phyloP scores from a whole-genome alignment of 148 eudicot species.

The Suaeda aralocaspica region DNA sequence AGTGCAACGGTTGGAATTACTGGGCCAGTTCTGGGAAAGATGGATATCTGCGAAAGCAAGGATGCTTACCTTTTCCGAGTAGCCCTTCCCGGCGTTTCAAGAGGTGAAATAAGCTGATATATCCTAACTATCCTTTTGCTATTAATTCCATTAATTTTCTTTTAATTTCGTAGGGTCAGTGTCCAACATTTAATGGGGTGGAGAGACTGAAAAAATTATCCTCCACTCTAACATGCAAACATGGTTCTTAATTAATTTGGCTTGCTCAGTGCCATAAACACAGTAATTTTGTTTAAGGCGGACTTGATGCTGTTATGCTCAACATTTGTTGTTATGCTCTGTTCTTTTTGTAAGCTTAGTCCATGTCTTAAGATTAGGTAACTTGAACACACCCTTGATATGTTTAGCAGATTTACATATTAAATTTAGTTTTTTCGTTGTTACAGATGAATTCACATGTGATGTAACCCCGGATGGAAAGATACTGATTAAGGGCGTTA shows the following conservation, averaged over 20 bases:
- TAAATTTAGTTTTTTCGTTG: constrained; percentile 15
- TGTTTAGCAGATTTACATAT: neutral
- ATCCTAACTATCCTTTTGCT: too few relatives aligned
- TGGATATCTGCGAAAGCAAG: constrained; percentile 51
- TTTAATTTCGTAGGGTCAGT: neutral
- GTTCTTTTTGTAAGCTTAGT: neutral
- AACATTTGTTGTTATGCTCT: neutral
- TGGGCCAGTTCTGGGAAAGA: constrained; percentile 51
- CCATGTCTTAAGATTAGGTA: neutral
- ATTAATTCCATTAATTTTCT: neutral
- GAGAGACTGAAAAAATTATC: neutral
- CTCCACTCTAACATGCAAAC: neutral
- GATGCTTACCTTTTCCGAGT: constrained; percentile 60
- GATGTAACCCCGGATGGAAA: constrained; percentile 48
- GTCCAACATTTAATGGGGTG: neutral
- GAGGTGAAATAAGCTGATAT: constrained; percentile 35
- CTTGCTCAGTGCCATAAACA: neutral
- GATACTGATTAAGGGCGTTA: constrained; percentile 42
- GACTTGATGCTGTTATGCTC: neutral
- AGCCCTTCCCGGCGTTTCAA: constrained; percentile 66
- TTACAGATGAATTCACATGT: constrained; percentile 49
- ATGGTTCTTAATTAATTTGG: neutral
- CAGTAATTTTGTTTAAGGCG: neutral
- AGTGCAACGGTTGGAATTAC: constrained; percentile 54
- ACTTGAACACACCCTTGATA: neutral